Base-by-base conservation (phyloP, 2,329 filamentous ascomycete species). In the Emericellopsis atlantica region DNA sequence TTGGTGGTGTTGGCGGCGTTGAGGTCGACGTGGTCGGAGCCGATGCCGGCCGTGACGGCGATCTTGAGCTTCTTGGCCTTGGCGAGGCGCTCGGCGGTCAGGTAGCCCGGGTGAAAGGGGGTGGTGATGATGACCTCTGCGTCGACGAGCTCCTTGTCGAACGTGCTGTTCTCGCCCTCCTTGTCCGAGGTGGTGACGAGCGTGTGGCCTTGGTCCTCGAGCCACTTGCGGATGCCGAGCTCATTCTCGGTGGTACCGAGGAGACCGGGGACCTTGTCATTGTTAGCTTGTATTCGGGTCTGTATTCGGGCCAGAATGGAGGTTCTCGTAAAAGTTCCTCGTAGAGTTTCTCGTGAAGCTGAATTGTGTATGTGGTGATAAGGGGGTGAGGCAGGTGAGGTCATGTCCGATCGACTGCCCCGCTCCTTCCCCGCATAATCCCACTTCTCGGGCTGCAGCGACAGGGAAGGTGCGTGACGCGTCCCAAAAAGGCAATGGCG, bases 21-120 rank as follows among this genome's bases (percentile, higher is more conserved):
- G 48, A 96, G 79, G 69, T 98, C 92, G 61, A 98, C 86, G 67
- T 98, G 92, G 70, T 98, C 92, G 40, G 90, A 96, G 52, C 92
- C 92, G 59, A 98, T 95, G 72, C 92, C 92, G 54, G 92, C 92
- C 40, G 92, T 98, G 64, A 98, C 69, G 62, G 90, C 90, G 47
- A 98, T 73, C 80, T 96, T 96, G 57, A 98, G 84, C 44, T 98
- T 96, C 84, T 96, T 96, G 52, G 92, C 92, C 73, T 92, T 94
- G 56, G 87, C 87, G 43, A 98, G 80, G 59, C 92, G 89, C 72
- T 96, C 90, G 41, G 86, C 87, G 39, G 85, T 96, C 44, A 98
- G 83, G 74, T 98, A 98, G 49, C 90, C 92, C 41, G 90, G 90
- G 74, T 96, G 90, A 82, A 96, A 96, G 60, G 92, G 92, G 44